Evolutionary conservation across 257 asterid genomes (phyloP).

Genomic region (Cynanchum wilfordii): DNA sequence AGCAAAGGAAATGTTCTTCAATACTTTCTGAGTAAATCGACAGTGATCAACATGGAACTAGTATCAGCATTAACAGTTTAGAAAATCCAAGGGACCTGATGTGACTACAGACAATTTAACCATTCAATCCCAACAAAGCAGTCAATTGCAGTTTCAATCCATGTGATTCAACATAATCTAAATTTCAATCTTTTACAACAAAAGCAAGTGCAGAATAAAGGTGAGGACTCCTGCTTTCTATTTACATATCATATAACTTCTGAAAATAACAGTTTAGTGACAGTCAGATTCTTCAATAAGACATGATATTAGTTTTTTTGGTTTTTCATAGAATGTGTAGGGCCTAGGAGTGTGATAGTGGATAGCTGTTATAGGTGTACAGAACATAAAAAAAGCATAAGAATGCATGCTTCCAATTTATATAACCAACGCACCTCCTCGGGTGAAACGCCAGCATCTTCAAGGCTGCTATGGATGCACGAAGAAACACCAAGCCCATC

Average conservation of each 20-base stretch:
- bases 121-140: conserved; percentile 2
- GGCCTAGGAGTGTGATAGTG: background rate
- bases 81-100: background rate
- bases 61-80: background rate
- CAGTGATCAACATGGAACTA: background rate
- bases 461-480: conserved; percentile 66
- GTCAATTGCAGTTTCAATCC: background rate
- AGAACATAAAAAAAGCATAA: background rate
- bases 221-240: background rate
- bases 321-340: background rate
- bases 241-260: background rate
- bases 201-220: background rate
- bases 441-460: conserved; percentile 86
- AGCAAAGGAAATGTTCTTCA: background rate
- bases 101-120: background rate
- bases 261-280: background rate
- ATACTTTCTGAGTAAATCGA: background rate
- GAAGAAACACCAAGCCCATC: conserved; percentile 97
- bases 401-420: background rate
- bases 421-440: conserved; percentile 61
- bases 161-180: background rate
- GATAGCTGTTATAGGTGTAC: background rate
- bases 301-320: background rate
- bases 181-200: background rate
- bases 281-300: background rate